A percentile compares a stretch with the other conserved stretches of the same genome.
phyloP scores from a whole-genome alignment of 371 early-diverging fungal species.

The Mortierella polycephala region DNA sequence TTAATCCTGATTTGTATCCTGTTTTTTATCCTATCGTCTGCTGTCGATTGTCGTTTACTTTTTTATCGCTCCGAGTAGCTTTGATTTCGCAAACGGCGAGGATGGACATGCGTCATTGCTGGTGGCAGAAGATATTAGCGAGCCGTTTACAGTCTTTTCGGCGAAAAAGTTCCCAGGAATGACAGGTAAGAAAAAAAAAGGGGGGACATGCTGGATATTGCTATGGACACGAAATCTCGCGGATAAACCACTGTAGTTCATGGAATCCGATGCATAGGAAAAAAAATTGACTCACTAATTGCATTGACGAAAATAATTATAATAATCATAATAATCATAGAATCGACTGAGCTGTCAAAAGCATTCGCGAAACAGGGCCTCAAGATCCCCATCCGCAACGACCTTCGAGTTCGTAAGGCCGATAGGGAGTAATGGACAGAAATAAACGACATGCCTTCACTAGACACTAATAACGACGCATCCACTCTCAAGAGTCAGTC shows the following conservation, averaged over 20 bases:
- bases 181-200: constrained; percentile 63
- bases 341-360: constrained; percentile 90
- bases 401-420: constrained; percentile 57
- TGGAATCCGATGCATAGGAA: neutral
- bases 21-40: constrained; percentile 15
- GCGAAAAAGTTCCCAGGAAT: constrained; percentile 93
- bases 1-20: neutral
- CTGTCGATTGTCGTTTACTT: constrained; percentile 20
- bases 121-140: constrained; percentile 70
- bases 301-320: neutral
- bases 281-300: neutral
- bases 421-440: constrained; percentile 20
- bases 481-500: neutral
- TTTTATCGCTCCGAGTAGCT: constrained; percentile 11
- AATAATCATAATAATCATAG: constrained; percentile 56
- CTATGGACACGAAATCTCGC: neutral
- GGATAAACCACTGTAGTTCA: neutral
- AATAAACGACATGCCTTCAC: too few species aligned
- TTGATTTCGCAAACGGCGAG: constrained; percentile 55
- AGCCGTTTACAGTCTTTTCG: constrained; percentile 82
- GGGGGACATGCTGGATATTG: neutral
- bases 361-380: constrained; percentile 93
- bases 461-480: too few species aligned
- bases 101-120: constrained; percentile 65
- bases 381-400: constrained; percentile 93